A percentile compares a stretch with the other conserved stretches of the same genome.
Conservation (phyloP, 768 basidiomycete species). For the Leccinellum luteum region DNA sequence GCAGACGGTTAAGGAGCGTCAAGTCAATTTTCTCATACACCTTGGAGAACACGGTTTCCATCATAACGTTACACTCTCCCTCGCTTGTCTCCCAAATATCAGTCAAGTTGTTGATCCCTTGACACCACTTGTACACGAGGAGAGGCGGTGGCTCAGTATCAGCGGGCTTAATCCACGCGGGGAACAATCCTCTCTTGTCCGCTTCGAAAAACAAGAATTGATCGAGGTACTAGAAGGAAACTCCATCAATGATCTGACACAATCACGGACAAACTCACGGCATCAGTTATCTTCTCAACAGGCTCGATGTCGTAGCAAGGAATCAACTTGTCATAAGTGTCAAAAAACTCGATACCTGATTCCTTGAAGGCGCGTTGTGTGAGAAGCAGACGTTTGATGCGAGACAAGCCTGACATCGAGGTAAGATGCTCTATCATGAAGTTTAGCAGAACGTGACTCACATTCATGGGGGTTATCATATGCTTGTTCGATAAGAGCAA, state of each 20-base stretch:
- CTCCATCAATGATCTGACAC: constrained; percentile 9
- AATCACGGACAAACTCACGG: constrained; percentile 46
- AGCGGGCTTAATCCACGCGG: constrained; percentile 98
- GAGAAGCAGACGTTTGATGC: constrained; percentile 94
- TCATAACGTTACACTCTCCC: constrained; percentile 96
- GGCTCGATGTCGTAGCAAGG: constrained; percentile 99
- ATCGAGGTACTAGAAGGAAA: constrained; percentile 70
- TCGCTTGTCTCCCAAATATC: constrained; percentile 99
- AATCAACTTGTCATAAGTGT: constrained; percentile 97
- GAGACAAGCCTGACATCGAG: constrained; percentile 63
- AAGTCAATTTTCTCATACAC: constrained; percentile 99
- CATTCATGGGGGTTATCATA: constrained; percentile 99
- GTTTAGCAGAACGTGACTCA: constrained; percentile 27
- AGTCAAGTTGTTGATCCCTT: constrained; percentile 97
- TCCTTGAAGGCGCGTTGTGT: constrained; percentile 99
- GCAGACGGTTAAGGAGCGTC: constrained; percentile 90
- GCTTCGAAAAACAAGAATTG: constrained; percentile 99
- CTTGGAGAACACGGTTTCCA: constrained; percentile 97
- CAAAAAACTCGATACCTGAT: constrained; percentile 94
- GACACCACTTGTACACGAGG: constrained; percentile 99
- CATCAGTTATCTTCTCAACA: constrained; percentile 99
- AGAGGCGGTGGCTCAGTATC: constrained; percentile 97
- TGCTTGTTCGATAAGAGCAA: constrained; percentile 97
- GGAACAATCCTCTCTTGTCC: constrained; percentile 97
- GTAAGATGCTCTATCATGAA: constrained; percentile 3